Percentiles rank a stretch among this genome's conserved stretches.
phyloP scores from a whole-genome alignment of 768 basidiomycete genomes.

The Phanerochaete sordida region DNA sequence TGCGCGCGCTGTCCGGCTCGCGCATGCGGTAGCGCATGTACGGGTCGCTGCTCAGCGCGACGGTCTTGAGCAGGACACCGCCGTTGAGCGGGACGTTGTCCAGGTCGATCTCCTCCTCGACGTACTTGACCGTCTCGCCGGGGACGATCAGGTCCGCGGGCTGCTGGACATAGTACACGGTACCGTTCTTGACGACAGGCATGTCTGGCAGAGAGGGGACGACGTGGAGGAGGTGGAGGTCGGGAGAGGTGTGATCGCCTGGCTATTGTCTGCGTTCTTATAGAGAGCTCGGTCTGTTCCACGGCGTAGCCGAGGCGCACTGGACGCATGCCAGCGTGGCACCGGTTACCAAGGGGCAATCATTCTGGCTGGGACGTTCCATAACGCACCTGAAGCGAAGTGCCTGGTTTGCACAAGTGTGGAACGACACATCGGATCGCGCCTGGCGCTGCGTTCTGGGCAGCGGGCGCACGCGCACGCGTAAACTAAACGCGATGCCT shows the following conservation, averaged over 20 bases:
- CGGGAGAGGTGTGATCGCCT: neutral
- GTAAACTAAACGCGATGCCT: too few relatives aligned
- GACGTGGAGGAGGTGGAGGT: constrained; percentile 8
- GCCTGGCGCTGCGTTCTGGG: too few relatives aligned
- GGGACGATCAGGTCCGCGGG: constrained; percentile 2
- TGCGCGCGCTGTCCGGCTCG: neutral
- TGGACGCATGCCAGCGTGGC: neutral
- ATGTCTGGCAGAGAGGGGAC: neutral
- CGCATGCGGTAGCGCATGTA: constrained; percentile 17
- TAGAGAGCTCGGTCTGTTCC: neutral
- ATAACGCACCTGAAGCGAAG: neutral
- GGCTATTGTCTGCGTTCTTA: too few relatives aligned
- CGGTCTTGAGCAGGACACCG: constrained; percentile 17
- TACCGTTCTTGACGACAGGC: constrained; percentile 9
- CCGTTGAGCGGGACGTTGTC: constrained; percentile 15
- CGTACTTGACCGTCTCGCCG: constrained; percentile 7
- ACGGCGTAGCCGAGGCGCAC: neutral
- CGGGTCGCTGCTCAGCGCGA: constrained; percentile 15
- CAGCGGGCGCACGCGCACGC: too few relatives aligned
- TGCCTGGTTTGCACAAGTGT: neutral
- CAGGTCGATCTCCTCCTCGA: constrained; percentile 14
- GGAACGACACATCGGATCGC: neutral
- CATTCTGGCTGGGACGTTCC: neutral
- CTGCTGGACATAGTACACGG: constrained; percentile 1
- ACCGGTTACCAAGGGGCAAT: neutral